Base-by-base conservation (phyloP, 2,329 filamentous ascomycete genomes). In the Chrysoporthe puriensis region DNA sequence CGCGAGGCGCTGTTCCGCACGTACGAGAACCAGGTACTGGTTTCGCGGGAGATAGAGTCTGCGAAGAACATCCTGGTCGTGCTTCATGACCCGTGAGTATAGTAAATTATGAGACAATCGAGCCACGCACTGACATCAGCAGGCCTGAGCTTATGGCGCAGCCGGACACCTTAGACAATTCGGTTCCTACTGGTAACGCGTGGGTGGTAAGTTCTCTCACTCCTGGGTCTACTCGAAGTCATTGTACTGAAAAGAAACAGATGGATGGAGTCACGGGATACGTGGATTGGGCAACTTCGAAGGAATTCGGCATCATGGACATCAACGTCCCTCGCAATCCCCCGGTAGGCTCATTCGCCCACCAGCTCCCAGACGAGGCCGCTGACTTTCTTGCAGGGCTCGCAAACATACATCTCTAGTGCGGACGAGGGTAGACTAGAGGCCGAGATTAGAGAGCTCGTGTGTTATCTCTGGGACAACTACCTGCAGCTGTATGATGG, bases 401-500 rank as follows among this genome's bases (percentile, higher is more conserved):
- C 78, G 14, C 84, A 87, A 46, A 74, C 83, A 1, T 84, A 79
- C 69, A 83, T 79, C 2, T 80, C 83, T 0, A 74, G 77, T 1
- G 77, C 80, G 40, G 79, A 79, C 42, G 86, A 86, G 71, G 79
- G 77, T 63, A 79, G 78, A 1, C 75, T 88, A 8, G 84, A 90
- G 70, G 82, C 83, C 65, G 86, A 87, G 77, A 89, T 87, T 0
- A 88, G 91, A 70, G 90, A 95, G 69, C 82, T 97, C 13, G 88
- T 95, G 4, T 89, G 86, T 69, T 98, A 97, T 75, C 82, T 99
- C 16, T 99, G 96, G 96, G 94, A 97, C 73, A 99, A 99, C 76
- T 97, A 97, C 75, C 88, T 99, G 26, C 92, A 97, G 82, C 84
- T 92, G 43, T 89, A 90, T 62, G 80, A 90, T 2, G 88, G 90